Evolutionary conservation across 805 yeast genomes (phyloP), one percentile per base, ranked within the genome.

Genomic region (Clavispora fructus): DNA sequence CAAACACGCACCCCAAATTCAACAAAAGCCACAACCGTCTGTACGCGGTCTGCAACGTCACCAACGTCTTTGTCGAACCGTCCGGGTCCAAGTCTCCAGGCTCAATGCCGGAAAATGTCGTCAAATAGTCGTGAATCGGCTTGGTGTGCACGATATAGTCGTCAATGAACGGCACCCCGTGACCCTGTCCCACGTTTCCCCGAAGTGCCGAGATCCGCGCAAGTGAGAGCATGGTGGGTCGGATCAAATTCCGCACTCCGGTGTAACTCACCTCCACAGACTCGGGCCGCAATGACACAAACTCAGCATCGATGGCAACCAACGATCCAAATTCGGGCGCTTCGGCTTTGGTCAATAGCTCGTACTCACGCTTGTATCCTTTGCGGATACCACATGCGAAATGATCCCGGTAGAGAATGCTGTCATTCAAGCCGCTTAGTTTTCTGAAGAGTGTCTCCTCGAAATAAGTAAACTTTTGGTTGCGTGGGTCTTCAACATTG

Each of bases 221-320:
- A 16, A 94, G 71, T 2, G 94, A 82, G 39, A 84, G 74, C 43
- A 79, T 77, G 41, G 82, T 82, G 0, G 99, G 97, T 48, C 82
- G 77, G 6, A 90, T 75, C 31, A 92, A 64, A 6, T 79, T 75
- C 51, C 83, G 82, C 6, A 74, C 58, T 0, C 98, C 97, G 50
- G 80, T 80, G 44, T 83, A 80, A 44, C 80, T 79, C 41, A 92
- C 78, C 58, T 91, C 97, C 39, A 80, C 77, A 50, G 84, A 80
- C 54, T 90, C 97, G 4, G 86, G 86, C 41, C 82, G 79, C 29
- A 91, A 62, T 28, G 83, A 78, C 3, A 94, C 98, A 73, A 95
- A 94, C 64, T 94, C 99, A 0, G 99, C 97, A 71, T 94, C 99
- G 47, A 94, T 85, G 0, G 98, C 99, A 16, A 92, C 83, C 35